Conservation (phyloP, 2,329 filamentous ascomycete genomes). For the Amauroascus verrucosus region DNA sequence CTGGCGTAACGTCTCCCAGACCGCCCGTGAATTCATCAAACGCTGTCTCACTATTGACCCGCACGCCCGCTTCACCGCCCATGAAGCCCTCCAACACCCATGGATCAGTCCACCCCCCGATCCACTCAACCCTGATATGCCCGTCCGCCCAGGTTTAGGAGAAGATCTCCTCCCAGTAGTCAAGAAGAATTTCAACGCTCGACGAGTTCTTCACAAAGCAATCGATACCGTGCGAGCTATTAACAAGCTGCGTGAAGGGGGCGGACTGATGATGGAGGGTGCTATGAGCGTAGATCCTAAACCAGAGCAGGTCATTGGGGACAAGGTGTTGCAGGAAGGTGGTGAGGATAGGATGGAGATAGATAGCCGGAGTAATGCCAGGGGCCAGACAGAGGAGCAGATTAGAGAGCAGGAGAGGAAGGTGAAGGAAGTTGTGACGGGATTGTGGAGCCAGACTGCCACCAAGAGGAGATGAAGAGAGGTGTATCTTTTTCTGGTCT, state of each 20-base stretch:
- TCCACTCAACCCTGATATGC: constrained; percentile 26
- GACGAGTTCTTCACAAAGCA: constrained; percentile 54
- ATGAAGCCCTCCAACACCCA: constrained; percentile 58
- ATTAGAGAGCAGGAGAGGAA: constrained; percentile 50
- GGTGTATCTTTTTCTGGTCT: too few relatives aligned
- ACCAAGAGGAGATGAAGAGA: constrained; percentile 18
- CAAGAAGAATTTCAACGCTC: constrained; percentile 61
- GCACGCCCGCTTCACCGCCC: constrained; percentile 75
- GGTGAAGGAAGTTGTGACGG: constrained; percentile 49
- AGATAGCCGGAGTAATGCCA: constrained; percentile 49
- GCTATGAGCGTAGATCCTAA: constrained; percentile 48
- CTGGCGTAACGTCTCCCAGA: constrained; percentile 83
- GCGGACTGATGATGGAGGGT: constrained; percentile 54
- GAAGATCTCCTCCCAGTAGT: constrained; percentile 54
- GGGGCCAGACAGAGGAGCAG: constrained; percentile 53
- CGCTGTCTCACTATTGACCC: constrained; percentile 87
- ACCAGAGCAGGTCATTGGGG: constrained; percentile 37
- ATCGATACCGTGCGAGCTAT: constrained; percentile 60
- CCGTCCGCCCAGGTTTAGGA: constrained; percentile 28
- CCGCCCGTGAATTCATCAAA: constrained; percentile 84
- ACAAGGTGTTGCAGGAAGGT: constrained; percentile 28
- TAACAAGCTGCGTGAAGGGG: constrained; percentile 55
- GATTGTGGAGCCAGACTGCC: constrained; percentile 41
- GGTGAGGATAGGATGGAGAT: constrained; percentile 40
- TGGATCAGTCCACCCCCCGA: constrained; percentile 52